These are phyloP conservation scores for Rhizoclosmatium globosum DNA, from an alignment of 192 early-diverging fungal genomes.

Conservation along the genomic window DNA sequence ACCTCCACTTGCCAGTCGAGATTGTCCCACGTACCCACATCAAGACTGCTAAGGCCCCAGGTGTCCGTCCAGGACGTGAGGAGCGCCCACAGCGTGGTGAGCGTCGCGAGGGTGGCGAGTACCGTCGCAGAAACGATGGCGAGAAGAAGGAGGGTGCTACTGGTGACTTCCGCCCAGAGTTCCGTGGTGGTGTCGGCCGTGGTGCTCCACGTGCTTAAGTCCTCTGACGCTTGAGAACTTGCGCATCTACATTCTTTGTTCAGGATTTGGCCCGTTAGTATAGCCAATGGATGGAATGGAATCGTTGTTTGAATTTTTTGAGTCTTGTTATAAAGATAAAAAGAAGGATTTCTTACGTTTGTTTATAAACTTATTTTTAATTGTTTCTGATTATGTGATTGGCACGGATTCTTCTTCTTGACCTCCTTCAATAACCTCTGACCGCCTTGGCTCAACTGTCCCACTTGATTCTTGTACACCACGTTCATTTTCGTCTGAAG, in stretches of 20 bases:
- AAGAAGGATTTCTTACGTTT: neutral
- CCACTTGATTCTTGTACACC: neutral
- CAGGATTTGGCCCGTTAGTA: too few species aligned
- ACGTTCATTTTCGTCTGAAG: neutral
- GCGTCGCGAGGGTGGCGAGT: constrained; percentile 74
- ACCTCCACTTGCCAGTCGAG: constrained; percentile 96
- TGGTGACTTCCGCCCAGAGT: constrained; percentile 96
- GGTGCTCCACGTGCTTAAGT: constrained; percentile 57
- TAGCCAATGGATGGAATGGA: neutral
- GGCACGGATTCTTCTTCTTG: too few species aligned
- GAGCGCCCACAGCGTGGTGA: constrained; percentile 65
- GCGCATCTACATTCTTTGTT: neutral
- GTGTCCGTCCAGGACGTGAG: constrained; percentile 73
- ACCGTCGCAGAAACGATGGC: constrained; percentile 86
- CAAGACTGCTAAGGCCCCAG: constrained; percentile 84
- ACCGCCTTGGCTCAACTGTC: neutral
- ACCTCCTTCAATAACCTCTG: too few species aligned
- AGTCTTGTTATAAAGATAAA: neutral
- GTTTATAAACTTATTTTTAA: neutral
- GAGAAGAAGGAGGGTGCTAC: constrained; percentile 90
- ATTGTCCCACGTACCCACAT: constrained; percentile 98
- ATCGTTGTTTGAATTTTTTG: neutral
- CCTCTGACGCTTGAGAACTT: neutral
- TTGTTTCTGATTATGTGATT: too few species aligned
- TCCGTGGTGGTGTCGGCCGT: constrained; percentile 94